A percentile compares a stretch with the other conserved stretches of the same genome.
Conservation (phyloP, 2,329 filamentous ascomycete species). For the Colletotrichum sp. region DNA sequence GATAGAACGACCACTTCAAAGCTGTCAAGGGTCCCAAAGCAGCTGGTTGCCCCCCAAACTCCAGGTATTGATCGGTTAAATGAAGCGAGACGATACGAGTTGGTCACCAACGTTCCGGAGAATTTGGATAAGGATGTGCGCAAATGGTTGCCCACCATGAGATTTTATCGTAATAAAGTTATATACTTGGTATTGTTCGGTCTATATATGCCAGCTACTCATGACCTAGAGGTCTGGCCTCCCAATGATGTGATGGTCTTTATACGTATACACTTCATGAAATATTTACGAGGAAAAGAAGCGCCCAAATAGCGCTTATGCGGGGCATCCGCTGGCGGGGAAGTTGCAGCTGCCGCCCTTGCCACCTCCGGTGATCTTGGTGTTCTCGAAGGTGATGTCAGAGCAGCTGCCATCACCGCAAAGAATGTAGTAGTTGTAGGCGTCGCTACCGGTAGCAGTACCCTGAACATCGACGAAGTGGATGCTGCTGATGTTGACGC, state of each 20-base stretch:
- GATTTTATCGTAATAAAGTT: neutral
- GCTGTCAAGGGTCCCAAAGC: neutral
- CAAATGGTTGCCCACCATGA: neutral
- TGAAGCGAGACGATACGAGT: neutral
- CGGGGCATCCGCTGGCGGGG: constrained; percentile 12
- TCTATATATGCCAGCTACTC: neutral
- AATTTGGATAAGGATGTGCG: neutral
- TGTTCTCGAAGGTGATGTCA: constrained; percentile 13
- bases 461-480: constrained; percentile 11
- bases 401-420: constrained; percentile 18
- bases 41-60: neutral
- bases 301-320: neutral
- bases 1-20: neutral
- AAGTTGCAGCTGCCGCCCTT: constrained; percentile 14
- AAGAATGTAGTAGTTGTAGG: constrained; percentile 19
- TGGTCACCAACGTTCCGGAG: neutral
- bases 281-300: neutral
- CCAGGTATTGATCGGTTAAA: neutral
- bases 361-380: constrained; percentile 12
- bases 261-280: neutral
- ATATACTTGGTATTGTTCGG: neutral
- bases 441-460: neutral
- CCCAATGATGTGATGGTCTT: neutral
- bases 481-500: constrained; percentile 5
- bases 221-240: neutral